These are phyloP conservation scores for Fusarium protoensiforme DNA, from an alignment of 2,329 filamentous ascomycete species.

Conservation along the genomic window DNA sequence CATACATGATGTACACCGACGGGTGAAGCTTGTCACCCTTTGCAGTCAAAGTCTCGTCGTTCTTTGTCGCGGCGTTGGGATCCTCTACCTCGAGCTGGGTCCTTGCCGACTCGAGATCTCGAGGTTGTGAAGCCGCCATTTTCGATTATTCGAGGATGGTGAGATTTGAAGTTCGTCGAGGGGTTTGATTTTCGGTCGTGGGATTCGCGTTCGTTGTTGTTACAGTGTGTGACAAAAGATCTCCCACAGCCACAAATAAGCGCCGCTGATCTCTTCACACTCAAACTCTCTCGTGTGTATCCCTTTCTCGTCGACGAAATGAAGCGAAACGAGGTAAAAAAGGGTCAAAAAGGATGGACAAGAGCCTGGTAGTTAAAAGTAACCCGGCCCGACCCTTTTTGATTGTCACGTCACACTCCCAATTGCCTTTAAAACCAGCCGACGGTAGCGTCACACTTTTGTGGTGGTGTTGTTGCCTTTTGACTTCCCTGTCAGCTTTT, in stretches of 20 bases:
- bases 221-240: not conserved
- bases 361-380: not conserved
- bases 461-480: not conserved
- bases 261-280: not conserved
- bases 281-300: not conserved
- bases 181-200: not conserved
- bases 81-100: not conserved
- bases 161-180: not conserved
- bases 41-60: conserved; percentile 27
- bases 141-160: not conserved
- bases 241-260: not conserved
- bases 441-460: not conserved
- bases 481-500: not conserved
- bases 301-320: not conserved
- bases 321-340: not conserved
- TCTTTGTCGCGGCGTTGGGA: conserved; percentile 34
- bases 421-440: not conserved
- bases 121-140: conserved; percentile 11
- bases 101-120: not conserved
- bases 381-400: not conserved
- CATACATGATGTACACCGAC: conserved; percentile 48
- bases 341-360: not conserved
- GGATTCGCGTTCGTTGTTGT: not conserved
- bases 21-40: conserved; percentile 45
- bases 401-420: not conserved